phyloP scores from a whole-genome alignment of 1,139 yeast species.

The Saccharomyces hybrid region DNA sequence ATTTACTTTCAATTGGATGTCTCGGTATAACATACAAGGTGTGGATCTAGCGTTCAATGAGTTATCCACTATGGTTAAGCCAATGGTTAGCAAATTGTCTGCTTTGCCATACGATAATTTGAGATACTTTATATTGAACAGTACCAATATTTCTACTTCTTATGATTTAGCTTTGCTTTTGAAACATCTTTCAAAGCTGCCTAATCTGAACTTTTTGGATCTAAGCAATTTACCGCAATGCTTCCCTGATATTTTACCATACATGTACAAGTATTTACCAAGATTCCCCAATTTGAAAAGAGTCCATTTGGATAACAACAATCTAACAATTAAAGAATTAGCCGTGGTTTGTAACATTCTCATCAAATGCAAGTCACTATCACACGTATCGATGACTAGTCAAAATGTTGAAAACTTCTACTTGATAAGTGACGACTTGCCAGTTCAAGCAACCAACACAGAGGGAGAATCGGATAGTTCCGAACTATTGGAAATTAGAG shows the following conservation, averaged over 20 bases:
- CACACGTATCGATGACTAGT: constrained; percentile 58
- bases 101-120: constrained; percentile 18
- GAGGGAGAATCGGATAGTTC: background rate
- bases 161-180: constrained; percentile 50
- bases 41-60: constrained; percentile 81
- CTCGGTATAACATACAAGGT: constrained; percentile 56
- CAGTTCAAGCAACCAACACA: background rate
- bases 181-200: constrained; percentile 42
- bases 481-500: background rate
- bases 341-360: constrained; percentile 61
- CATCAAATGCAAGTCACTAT: constrained; percentile 54
- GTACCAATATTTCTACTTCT: constrained; percentile 50
- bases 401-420: background rate
- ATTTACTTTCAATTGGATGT: constrained; percentile 57
- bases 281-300: constrained; percentile 57
- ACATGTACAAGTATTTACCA: constrained; percentile 58
- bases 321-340: constrained; percentile 44
- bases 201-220: constrained; percentile 64
- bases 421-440: background rate
- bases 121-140: constrained; percentile 58
- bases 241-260: constrained; percentile 64
- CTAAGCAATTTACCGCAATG: constrained; percentile 63
- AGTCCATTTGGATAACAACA: constrained; percentile 69
- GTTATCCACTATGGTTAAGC: constrained; percentile 45
- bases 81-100: constrained; percentile 31